Evolutionary conservation across 2,329 filamentous ascomycete genomes (phyloP), one percentile per base, ranked within the genome.

Genomic region (Phialophora chinensis): DNA sequence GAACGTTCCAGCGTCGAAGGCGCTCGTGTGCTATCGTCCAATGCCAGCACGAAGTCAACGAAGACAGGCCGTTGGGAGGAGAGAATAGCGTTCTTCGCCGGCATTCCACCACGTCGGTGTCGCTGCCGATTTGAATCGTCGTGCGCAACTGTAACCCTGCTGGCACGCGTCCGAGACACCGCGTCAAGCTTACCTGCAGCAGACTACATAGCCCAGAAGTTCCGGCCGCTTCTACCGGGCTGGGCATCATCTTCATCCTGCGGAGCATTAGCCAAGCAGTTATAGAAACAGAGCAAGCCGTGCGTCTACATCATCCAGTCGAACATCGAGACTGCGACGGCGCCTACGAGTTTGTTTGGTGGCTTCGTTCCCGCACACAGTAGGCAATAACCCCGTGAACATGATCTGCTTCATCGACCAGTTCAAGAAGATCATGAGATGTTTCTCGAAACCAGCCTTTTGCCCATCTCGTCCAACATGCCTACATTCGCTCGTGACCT

Each of bases 91-190:
- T 6, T 44, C 38, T n/a, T 44, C 7, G 14, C 38, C 38, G 8
- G 17, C 14, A 17, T 6, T 2, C 14, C 38, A 7, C 38, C 49
- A 52, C 20, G 7, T 52, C 49, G 49, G 25, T 5, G 25, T 56
- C 38, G 60, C n/a, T 23, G 23, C 38, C 35, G 38, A 17, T 44
- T n/a, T 44, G 38, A 44, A 17, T 44, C 38, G 17, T 44, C 17
- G 38, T n/a, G 38, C 38, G 38, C 23, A 42, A 31, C 55, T 61
- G 63, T 61, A 62, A 64, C 66, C 44, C 52, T 55, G 57, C 44
- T 65, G 64, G 67, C 58, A 65, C 67, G 65, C 67, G 67, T 66
- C 67, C 62, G 67, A 69, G 67, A 69, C 64, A 69, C 35, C n/a
- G 60, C 56, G 60, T 59, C 58, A 65, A 65, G 64, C 65, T 67